phyloP scores from a whole-genome alignment of 352 stramenopile genomes.

The Globisporangium spinosum region DNA sequence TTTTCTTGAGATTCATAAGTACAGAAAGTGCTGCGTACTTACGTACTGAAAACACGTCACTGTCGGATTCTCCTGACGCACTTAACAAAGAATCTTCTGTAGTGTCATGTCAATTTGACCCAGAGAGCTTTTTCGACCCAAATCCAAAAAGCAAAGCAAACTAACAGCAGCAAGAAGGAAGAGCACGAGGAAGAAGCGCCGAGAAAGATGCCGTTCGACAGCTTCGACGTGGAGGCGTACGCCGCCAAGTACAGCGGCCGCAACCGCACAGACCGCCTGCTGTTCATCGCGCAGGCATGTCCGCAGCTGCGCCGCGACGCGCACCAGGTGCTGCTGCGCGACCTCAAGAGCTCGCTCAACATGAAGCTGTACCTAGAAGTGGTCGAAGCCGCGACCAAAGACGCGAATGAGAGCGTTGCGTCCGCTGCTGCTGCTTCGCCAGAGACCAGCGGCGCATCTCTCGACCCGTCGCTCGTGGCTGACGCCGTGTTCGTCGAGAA shows the following conservation, averaged over 20 bases:
- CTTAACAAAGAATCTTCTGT: not conserved
- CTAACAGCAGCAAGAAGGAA: conserved; percentile 19
- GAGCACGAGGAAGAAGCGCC: conserved; percentile 4
- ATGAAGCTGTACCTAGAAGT: conserved; percentile 70
- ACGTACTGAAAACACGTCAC: not conserved
- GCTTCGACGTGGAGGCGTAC: conserved; percentile 81
- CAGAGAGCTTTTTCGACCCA: not conserved
- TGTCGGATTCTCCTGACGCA: not conserved
- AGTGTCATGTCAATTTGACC: not conserved
- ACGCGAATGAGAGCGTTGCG: conserved; percentile 13
- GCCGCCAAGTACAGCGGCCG: conserved; percentile 79
- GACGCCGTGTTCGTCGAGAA: conserved; percentile 56
- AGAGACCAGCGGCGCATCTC: conserved; percentile 22
- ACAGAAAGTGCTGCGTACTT: not conserved
- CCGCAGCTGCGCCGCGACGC: conserved; percentile 46
- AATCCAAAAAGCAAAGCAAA: conserved; percentile 4
- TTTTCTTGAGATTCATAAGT: not conserved
- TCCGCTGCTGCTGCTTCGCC: conserved; percentile 5
- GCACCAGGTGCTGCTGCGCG: conserved; percentile 43
- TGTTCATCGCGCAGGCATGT: conserved; percentile 63
- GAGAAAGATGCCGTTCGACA: conserved; percentile 27
- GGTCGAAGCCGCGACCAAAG: conserved; percentile 30
- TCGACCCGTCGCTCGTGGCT: conserved; percentile 22
- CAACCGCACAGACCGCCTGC: conserved; percentile 70
- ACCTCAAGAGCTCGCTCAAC: conserved; percentile 63